Base-by-base conservation (phyloP, 116 monocot species). In the Posidonia oceanica region DNA sequence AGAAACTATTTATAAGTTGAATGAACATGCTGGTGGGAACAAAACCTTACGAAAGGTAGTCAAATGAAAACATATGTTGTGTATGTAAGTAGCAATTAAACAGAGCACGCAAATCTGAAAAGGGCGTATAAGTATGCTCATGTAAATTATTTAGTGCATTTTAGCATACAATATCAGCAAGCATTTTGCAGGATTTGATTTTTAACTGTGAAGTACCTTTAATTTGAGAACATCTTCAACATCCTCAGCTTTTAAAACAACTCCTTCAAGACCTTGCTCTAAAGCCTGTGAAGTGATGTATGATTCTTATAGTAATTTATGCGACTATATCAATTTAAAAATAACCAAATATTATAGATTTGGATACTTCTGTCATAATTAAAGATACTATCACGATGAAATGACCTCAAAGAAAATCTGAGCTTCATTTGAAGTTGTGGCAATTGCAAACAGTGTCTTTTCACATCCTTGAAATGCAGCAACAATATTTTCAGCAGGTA, bases 401-500 rank as follows among this genome's bases (percentile, higher is more conserved):
- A 54, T 54, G 74, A 86, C 93, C 86, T 93, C 86, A 70, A 93
- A 76, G 64, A 82, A 93, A 15, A 86, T 78, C 82, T 83, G 84
- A 37, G 89, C 93, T 68, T 86, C 89, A 60, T 75, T 72, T 63
- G 79, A 88, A 66, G 79, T 80, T 56, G 74, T 77, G 70, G 88
- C 80, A 73, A 93, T 82, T 58, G 93, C 88, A 67, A 93, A 54
- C 16, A 93, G 78, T 39, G 78, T 76, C 69, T 78, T 85, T 20
- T 74, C 76, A 64, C 69, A 83, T 7, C 86, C 82, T 69, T 93
- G 93, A 63, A 93, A 88, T 77, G 81, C 82, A 40, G 93, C 93
- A 61, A 93, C 93, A 61, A 93, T 78, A 72, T 88, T 93, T 67
- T 93, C 93, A 74, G 88, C 93, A 64, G 93, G 93, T 83, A 88